phyloP scores from a whole-genome alignment of 225 moss, liverwort and hornwort species.

The Lunularia cruciata region DNA sequence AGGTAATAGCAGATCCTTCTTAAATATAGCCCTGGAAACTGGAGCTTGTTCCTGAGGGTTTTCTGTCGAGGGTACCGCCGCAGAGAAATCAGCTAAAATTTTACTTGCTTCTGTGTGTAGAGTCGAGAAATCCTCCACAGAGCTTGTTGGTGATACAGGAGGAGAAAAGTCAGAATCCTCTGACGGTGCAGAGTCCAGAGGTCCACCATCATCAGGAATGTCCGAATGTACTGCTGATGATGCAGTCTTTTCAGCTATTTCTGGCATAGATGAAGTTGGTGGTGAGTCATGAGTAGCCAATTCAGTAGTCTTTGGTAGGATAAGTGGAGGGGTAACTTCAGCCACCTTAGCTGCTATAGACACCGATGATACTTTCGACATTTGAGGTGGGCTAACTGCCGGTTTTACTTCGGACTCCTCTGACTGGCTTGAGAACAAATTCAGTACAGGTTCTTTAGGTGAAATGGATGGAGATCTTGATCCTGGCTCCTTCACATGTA shows the following conservation, averaged over 20 bases:
- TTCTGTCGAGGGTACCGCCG: constrained; percentile 22
- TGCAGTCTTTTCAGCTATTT: neutral
- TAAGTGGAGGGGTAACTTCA: neutral
- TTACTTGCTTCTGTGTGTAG: neutral
- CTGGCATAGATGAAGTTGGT: constrained; percentile 16
- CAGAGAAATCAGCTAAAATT: constrained; percentile 10
- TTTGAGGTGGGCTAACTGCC: neutral
- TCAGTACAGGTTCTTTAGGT: neutral
- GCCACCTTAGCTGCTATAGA: neutral
- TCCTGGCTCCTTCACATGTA: constrained; percentile 3
- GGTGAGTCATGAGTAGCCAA: neutral
- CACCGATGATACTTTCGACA: neutral
- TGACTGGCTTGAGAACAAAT: neutral
- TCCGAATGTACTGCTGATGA: neutral
- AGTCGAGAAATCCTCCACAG: constrained; percentile 17
- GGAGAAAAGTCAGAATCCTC: constrained; percentile 26
- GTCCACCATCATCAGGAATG: neutral
- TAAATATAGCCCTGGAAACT: constrained; percentile 23
- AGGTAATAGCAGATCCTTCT: constrained; percentile 23
- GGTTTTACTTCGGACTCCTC: neutral
- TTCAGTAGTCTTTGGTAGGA: neutral
- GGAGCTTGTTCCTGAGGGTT: constrained; percentile 8
- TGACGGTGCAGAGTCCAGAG: neutral
- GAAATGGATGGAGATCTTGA: neutral
- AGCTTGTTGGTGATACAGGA: constrained; percentile 12